phyloP scores from a whole-genome alignment of 1,139 yeast genomes.

The Debaryomyces psychrophilus region DNA sequence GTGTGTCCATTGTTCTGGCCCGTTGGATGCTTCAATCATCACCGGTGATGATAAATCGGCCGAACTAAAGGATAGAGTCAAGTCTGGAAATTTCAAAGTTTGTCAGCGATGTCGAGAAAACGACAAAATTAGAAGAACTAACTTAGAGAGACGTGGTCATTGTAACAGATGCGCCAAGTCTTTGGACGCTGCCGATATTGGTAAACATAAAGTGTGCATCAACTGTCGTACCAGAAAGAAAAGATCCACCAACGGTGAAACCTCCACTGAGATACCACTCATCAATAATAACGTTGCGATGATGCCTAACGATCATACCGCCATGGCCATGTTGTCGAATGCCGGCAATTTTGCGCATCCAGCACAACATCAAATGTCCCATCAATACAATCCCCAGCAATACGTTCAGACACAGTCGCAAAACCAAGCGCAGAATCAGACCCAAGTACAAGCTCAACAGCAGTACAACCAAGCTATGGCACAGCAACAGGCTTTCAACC shows the following conservation, averaged over 20 bases:
- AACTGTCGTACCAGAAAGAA: constrained; percentile 58
- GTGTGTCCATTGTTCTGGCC: constrained; percentile 71
- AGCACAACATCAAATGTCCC: constrained; percentile 11
- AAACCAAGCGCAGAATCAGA: constrained; percentile 15
- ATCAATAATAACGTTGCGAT: constrained; percentile 12
- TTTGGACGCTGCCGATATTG: constrained; percentile 46
- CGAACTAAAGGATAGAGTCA: constrained; percentile 18
- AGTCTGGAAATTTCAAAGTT: constrained; percentile 52
- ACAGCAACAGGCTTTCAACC: constrained; percentile 24
- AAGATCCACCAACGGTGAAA: constrained; percentile 24
- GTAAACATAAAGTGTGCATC: constrained; percentile 58
- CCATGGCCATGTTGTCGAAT: constrained; percentile 14
- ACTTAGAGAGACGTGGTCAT: constrained; percentile 58
- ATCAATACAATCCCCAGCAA: constrained; percentile 11
- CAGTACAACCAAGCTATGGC: constrained; percentile 16
- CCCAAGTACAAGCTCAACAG: constrained; percentile 14
- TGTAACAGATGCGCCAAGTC: constrained; percentile 64
- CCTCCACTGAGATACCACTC: constrained; percentile 16
- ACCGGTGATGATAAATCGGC: constrained; percentile 25
- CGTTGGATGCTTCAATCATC: constrained; percentile 50
- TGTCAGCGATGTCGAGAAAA: constrained; percentile 65
- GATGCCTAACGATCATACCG: constrained; percentile 15
- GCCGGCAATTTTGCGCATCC: constrained; percentile 11
- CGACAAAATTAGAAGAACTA: constrained; percentile 59
- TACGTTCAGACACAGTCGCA: constrained; percentile 14